phyloP scores from a whole-genome alignment of 441 rosid species.

The Breynia disticha region DNA sequence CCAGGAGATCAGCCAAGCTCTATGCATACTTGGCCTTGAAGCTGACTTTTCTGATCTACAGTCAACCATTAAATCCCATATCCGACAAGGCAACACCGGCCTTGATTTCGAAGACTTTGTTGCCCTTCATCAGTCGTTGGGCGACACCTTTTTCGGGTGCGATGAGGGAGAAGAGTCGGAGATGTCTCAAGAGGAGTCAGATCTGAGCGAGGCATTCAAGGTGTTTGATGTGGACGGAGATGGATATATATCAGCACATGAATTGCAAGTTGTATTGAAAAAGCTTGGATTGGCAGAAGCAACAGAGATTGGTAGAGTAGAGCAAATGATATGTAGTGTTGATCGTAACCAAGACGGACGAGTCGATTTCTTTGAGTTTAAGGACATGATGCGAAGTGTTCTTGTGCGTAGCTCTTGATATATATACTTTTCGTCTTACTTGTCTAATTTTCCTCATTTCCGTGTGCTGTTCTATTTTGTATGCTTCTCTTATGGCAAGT shows the following conservation, averaged over 20 bases:
- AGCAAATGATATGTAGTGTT: slow-evolving; percentile 71
- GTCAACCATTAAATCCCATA: slow-evolving; percentile 42
- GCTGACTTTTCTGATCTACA: slow-evolving; percentile 55
- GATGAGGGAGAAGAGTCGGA: slow-evolving; percentile 5
- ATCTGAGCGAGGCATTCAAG: slow-evolving; percentile 75
- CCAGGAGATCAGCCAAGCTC: slow-evolving; percentile 57
- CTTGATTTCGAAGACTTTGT: slow-evolving; percentile 57
- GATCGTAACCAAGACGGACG: slow-evolving; percentile 72
- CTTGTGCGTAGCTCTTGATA: slow-evolving; percentile 27
- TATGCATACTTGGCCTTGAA: slow-evolving; percentile 57
- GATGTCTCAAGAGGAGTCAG: slow-evolving; percentile 45
- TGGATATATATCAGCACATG: slow-evolving; percentile 67
- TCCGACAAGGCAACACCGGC: slow-evolving; percentile 46
- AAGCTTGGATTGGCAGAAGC: slow-evolving; percentile 73
- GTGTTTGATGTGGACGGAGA: slow-evolving; percentile 91
- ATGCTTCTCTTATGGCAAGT: too few relatives aligned
- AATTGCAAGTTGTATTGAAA: slow-evolving; percentile 57
- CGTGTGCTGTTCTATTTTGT: too few relatives aligned
- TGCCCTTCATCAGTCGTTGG: slow-evolving; percentile 49
- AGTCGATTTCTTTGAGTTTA: slow-evolving; percentile 84
- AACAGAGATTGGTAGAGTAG: slow-evolving; percentile 49
- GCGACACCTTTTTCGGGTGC: slow-evolving; percentile 16
- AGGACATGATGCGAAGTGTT: slow-evolving; percentile 76
- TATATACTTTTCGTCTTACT: neutral
- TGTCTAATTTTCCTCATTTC: too few relatives aligned